A percentile compares a stretch with the other conserved stretches of the same genome.
Evolutionary conservation across 192 early-diverging fungal species (phyloP).

Genomic region (Backusella westeae): DNA sequence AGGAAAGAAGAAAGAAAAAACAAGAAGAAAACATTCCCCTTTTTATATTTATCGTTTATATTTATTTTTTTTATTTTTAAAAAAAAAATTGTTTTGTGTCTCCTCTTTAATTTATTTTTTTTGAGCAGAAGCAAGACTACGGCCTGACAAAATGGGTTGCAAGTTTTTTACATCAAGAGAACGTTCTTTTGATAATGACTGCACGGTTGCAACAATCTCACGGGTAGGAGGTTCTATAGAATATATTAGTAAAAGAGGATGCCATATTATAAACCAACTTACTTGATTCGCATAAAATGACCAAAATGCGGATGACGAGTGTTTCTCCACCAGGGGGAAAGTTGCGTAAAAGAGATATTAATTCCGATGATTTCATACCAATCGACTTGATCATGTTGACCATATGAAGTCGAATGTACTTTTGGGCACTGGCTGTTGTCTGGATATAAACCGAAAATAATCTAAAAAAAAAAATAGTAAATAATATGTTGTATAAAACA

Average conservation of each 20-base stretch:
- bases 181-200: not conserved
- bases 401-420: constrained; percentile 56
- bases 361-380: constrained; percentile 50
- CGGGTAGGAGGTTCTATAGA: constrained; percentile 2
- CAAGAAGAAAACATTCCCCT: not conserved
- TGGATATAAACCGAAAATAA: constrained; percentile 50
- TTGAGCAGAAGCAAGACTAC: not conserved
- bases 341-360: constrained; percentile 54
- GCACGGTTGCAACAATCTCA: constrained; percentile 4
- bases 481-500: not conserved
- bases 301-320: constrained; percentile 61
- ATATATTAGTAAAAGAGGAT: not conserved
- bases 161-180: constrained; percentile 11
- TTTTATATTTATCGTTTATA: not conserved
- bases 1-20: not conserved
- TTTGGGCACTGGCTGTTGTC: constrained; percentile 40
- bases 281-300: constrained; percentile 62
- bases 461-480: constrained; percentile 30
- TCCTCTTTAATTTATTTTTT: constrained; percentile 8
- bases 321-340: constrained; percentile 74
- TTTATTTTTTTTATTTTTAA: not conserved
- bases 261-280: not conserved
- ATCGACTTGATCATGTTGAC: constrained; percentile 65
- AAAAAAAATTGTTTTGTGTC: not conserved
- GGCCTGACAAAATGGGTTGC: not conserved